Percentiles rank a stretch among this genome's conserved stretches.
These are phyloP conservation scores for Oryza coarctata DNA, from an alignment of 176 grass and related monocot species.

Conservation along the genomic window DNA sequence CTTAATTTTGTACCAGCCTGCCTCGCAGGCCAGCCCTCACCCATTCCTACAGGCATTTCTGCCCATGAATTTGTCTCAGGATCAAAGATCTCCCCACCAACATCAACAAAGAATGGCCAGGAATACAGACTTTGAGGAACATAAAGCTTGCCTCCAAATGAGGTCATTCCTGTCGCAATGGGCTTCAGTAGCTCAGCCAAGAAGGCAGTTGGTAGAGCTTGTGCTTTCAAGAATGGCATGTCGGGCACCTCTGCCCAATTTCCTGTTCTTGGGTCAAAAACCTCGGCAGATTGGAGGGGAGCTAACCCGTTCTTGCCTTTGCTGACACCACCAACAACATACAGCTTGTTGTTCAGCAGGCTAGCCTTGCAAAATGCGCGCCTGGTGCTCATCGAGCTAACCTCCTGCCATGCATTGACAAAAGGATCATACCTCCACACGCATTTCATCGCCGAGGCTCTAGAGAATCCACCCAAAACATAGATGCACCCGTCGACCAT, in stretches of 20 bases:
- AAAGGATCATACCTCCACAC: constrained; percentile 74
- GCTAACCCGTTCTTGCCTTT: constrained; percentile 44
- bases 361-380: constrained; percentile 75
- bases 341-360: constrained; percentile 76
- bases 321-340: constrained; percentile 74
- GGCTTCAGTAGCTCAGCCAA: constrained; percentile 73
- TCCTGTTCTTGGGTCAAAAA: constrained; percentile 67
- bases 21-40: constrained; percentile 78
- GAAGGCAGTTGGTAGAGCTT: constrained; percentile 55
- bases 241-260: constrained; percentile 54
- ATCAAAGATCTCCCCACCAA: constrained; percentile 77
- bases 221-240: constrained; percentile 70
- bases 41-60: constrained; percentile 76
- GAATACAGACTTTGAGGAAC: constrained; percentile 86
- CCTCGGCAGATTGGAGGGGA: constrained; percentile 71
- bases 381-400: constrained; percentile 56
- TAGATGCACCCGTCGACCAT: constrained; percentile 57
- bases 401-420: constrained; percentile 67
- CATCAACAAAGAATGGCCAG: constrained; percentile 76
- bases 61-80: constrained; percentile 58
- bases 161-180: constrained; percentile 59
- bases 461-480: constrained; percentile 71
- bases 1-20: constrained; percentile 72
- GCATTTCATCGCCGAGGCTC: constrained; percentile 42
- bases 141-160: constrained; percentile 62